phyloP scores from a whole-genome alignment of 1,284 basidiomycete species.

The Trametes pubescens region DNA sequence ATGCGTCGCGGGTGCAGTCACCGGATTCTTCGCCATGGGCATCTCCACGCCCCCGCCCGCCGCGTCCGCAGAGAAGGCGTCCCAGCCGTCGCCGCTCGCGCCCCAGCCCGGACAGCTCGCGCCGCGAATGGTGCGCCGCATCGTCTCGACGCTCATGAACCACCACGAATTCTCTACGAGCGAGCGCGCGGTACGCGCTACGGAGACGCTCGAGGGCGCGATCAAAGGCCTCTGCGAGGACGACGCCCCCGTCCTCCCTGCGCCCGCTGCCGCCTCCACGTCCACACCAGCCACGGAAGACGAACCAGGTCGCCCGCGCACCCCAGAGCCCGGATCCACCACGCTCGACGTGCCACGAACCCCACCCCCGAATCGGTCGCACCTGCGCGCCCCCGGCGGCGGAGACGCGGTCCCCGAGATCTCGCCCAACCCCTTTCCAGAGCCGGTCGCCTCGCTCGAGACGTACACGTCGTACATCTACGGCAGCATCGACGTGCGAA shows the following conservation, averaged over 20 bases:
- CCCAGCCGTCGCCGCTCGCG: constrained; percentile 53
- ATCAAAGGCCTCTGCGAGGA: constrained; percentile 77
- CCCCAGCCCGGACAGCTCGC: constrained; percentile 69
- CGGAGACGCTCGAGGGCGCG: constrained; percentile 71
- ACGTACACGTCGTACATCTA: constrained; percentile 67
- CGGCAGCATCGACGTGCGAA: constrained; percentile 59
- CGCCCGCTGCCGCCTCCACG: constrained; percentile 35
- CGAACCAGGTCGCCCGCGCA: constrained; percentile 25
- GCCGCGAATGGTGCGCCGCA: constrained; percentile 69
- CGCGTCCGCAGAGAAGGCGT: constrained; percentile 14
- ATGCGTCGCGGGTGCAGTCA: constrained; percentile 85
- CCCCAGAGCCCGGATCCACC: constrained; percentile 39
- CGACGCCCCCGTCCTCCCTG: constrained; percentile 34
- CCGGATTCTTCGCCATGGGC: constrained; percentile 86
- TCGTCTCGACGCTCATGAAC: constrained; percentile 72
- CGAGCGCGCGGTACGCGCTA: constrained; percentile 71
- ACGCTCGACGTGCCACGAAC: constrained; percentile 49
- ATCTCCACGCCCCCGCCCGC: constrained; percentile 33
- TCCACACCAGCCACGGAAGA: not conserved
- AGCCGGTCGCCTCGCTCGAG: constrained; percentile 65
- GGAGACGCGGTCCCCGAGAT: constrained; percentile 49
- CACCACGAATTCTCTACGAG: constrained; percentile 80
- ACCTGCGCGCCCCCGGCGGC: constrained; percentile 18
- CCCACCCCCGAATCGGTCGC: constrained; percentile 47
- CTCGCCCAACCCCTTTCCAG: constrained; percentile 71